Conservation (phyloP, 176 grass and related monocot species). For the Coix lacrymajobi region DNA sequence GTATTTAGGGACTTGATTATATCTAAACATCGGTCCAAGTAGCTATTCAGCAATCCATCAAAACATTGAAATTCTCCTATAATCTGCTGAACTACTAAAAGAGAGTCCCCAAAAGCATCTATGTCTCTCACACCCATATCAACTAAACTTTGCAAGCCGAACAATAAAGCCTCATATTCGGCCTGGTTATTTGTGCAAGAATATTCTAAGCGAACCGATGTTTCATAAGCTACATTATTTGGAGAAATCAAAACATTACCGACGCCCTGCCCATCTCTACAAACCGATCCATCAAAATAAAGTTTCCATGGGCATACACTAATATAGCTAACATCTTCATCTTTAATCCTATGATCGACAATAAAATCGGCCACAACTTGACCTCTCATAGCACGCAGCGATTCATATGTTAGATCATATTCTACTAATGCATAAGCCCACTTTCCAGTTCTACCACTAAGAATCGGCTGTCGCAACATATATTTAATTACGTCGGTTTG, state of each 20-base stretch:
- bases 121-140: not conserved
- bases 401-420: not conserved
- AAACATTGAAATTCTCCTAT: not conserved
- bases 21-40: not conserved
- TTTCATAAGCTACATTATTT: not conserved
- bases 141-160: not conserved
- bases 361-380: not conserved
- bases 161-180: not conserved
- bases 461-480: not conserved
- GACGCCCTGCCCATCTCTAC: not conserved
- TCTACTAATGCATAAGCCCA: not conserved
- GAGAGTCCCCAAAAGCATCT: conserved; percentile 1
- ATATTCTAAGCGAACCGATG: not conserved
- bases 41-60: not conserved
- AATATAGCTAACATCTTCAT: not conserved
- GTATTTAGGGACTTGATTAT: not conserved
- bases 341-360: not conserved
- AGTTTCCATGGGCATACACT: not conserved
- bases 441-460: not conserved
- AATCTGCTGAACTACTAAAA: not conserved
- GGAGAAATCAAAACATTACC: conserved; percentile 1
- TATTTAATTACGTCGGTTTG: not conserved
- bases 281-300: conserved; percentile 1
- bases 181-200: not conserved
- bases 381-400: not conserved